Evolutionary conservation across 305 asterid genomes (phyloP).

Genomic region (Stenogyne calaminthoides): DNA sequence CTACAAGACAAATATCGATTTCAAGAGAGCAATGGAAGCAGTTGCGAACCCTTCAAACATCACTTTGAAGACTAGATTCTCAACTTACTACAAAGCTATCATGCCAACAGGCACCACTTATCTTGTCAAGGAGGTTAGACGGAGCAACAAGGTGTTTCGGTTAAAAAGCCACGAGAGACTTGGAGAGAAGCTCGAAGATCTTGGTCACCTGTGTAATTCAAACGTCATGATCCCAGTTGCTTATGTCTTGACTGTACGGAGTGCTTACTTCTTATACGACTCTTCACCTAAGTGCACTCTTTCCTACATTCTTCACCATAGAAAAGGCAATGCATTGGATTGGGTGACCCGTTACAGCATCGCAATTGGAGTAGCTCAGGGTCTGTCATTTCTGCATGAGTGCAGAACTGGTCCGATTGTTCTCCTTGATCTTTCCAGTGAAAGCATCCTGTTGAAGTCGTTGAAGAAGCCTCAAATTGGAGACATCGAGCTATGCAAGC

Average conservation of each 20-base stretch:
- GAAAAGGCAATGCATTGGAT: constrained; percentile 42
- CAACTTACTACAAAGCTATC: constrained; percentile 72
- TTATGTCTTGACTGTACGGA: constrained; percentile 59
- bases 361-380: constrained; percentile 77
- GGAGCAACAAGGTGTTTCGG: constrained; percentile 77
- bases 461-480: constrained; percentile 75
- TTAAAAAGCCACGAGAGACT: constrained; percentile 65
- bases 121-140: constrained; percentile 75
- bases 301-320: constrained; percentile 55
- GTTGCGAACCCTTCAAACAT: constrained; percentile 47
- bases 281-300: constrained; percentile 60
- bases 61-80: constrained; percentile 65
- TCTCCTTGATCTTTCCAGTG: constrained; percentile 77
- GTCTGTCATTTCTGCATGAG: constrained; percentile 75
- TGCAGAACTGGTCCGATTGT: constrained; percentile 57
- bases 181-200: constrained; percentile 64
- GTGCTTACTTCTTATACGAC: no score
- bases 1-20: constrained; percentile 74
- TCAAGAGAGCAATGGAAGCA: constrained; percentile 57
- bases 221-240: constrained; percentile 88
- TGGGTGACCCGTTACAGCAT: constrained; percentile 87
- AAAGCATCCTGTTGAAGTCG: constrained; percentile 64
- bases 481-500: constrained; percentile 77
- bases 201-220: constrained; percentile 65
- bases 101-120: constrained; percentile 74